Percentiles rank a stretch among this genome's conserved stretches.
phyloP scores from a whole-genome alignment of 2,329 filamentous ascomycete genomes.

The Didymella arachidicola region DNA sequence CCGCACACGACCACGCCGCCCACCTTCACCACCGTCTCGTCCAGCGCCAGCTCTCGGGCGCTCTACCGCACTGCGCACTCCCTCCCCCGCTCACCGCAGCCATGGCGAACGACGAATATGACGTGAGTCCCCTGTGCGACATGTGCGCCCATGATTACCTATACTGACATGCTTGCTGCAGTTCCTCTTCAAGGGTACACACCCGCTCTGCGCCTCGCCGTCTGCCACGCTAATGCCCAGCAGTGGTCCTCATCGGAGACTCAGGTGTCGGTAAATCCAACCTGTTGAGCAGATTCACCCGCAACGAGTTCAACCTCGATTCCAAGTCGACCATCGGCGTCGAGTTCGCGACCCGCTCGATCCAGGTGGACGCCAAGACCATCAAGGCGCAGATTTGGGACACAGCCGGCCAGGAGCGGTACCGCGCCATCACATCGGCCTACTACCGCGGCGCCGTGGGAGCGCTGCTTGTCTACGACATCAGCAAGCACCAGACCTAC shows the following conservation, averaged over 20 bases:
- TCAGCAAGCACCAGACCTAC: constrained; percentile 99
- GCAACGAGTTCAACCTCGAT: constrained; percentile 99
- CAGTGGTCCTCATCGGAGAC: constrained; percentile 98
- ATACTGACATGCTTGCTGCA: constrained; percentile 54
- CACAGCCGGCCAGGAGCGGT: constrained; percentile 97
- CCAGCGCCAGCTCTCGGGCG: constrained; percentile 17
- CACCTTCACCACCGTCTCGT: not conserved
- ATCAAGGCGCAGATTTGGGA: constrained; percentile 99
- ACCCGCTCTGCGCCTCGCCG: constrained; percentile 20
- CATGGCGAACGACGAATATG: constrained; percentile 99
- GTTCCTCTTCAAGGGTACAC: constrained; percentile 98
- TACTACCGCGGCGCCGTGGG: constrained; percentile 99
- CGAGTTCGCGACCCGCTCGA: constrained; percentile 97
- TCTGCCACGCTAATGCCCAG: constrained; percentile 41
- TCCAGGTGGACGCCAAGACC: constrained; percentile 98
- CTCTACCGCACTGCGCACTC: constrained; percentile 21
- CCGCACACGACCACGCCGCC: constrained; percentile 1
- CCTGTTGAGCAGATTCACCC: constrained; percentile 98
- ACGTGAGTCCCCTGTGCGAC: constrained; percentile 70
- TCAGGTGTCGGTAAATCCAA: constrained; percentile 99
- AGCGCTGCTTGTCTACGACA: constrained; percentile 97
- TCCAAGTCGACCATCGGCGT: constrained; percentile 99
- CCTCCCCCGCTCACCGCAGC: constrained; percentile 44
- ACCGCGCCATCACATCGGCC: constrained; percentile 97
- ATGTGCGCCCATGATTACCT: constrained; percentile 25